Conservation (phyloP, 257 asterid species). For the Oldenlandia corymbosa region DNA sequence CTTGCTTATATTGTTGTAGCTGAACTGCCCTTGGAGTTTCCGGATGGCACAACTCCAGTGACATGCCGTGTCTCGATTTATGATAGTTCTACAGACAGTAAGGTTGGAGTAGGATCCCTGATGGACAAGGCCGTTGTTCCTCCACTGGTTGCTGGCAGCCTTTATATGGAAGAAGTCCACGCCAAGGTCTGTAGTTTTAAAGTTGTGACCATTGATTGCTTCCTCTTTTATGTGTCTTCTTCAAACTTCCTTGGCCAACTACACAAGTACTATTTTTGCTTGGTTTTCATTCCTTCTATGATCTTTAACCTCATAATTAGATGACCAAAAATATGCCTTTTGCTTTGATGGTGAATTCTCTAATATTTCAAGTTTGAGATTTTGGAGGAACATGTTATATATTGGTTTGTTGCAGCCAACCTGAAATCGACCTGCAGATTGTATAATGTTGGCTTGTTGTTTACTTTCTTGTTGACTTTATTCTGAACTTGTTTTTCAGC, state of each 20-base stretch:
- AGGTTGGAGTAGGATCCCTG: conserved; percentile 66
- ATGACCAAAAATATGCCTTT: background rate
- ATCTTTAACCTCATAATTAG: background rate
- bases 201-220: background rate
- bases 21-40: conserved; percentile 80
- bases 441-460: background rate
- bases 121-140: conserved; percentile 73
- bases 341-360: background rate
- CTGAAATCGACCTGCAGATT: background rate
- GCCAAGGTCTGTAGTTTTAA: conserved; percentile 42
- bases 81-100: conserved; percentile 59
- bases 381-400: background rate
- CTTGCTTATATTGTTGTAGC: conserved; percentile 32
- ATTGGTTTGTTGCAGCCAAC: background rate
- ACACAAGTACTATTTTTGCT: background rate
- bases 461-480: background rate
- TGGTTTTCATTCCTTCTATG: background rate
- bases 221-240: background rate
- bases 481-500: conserved; percentile 28
- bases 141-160: conserved; percentile 71
- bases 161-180: conserved; percentile 84
- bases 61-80: conserved; percentile 71
- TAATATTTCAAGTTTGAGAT: background rate
- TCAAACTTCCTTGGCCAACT: background rate
- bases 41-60: conserved; percentile 88